Conservation (phyloP, 2,329 filamentous ascomycete species). For the Stemphylium vesicarium region DNA sequence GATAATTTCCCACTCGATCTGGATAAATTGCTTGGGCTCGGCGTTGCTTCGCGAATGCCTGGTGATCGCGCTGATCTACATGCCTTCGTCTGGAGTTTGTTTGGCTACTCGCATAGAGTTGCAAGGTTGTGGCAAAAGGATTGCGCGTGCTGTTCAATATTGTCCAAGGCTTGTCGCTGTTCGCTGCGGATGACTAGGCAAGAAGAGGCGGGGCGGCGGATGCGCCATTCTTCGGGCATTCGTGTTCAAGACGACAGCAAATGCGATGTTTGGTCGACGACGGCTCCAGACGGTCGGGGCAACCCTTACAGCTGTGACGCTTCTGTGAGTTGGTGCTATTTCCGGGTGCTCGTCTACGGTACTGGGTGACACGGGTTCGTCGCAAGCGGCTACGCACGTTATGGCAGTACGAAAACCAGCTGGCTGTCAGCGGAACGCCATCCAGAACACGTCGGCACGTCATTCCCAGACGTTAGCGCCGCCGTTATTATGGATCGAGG, state of each 20-base stretch:
- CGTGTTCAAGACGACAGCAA: neutral
- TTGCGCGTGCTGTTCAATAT: constrained; percentile 31
- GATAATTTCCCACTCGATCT: constrained; percentile 13
- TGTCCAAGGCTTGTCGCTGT: constrained; percentile 17
- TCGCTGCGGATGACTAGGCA: constrained; percentile 12
- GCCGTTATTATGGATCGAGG: constrained; percentile 33
- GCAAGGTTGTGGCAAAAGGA: constrained; percentile 28
- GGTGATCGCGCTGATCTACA: constrained; percentile 28
- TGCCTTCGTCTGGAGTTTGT: constrained; percentile 21
- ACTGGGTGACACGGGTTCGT: constrained; percentile 9
- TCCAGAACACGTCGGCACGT: constrained; percentile 28
- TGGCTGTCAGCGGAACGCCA: constrained; percentile 16
- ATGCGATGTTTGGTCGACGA: constrained; percentile 1
- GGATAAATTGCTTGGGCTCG: constrained; percentile 10
- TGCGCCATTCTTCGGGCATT: neutral
- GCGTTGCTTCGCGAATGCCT: constrained; percentile 9
- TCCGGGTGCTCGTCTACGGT: constrained; percentile 5
- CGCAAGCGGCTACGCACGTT: constrained; percentile 17
- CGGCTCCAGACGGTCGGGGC: constrained; percentile 1
- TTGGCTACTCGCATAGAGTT: constrained; percentile 13
- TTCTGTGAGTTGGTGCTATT: constrained; percentile 16
- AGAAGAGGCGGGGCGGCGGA: constrained; percentile 11
- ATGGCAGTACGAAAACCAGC: constrained; percentile 10
- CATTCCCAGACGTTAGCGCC: constrained; percentile 28
- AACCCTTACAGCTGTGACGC: constrained; percentile 5